Evolutionary conservation across 192 early-diverging fungal species (phyloP), one percentile per base, ranked within the genome.

Genomic region (Coemansia sp.): DNA sequence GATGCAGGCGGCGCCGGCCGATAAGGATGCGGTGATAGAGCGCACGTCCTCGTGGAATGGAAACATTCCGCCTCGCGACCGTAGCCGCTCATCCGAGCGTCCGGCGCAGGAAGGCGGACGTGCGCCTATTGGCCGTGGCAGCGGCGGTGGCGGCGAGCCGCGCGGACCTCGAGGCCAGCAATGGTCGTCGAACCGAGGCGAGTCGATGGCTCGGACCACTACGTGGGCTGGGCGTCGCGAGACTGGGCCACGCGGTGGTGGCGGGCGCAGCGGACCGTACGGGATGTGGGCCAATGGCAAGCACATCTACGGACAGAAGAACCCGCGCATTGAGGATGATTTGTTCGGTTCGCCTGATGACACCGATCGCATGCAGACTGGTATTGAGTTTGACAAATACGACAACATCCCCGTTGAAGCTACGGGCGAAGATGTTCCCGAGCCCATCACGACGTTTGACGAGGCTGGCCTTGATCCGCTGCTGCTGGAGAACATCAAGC

Each of bases 341-440:
- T 84, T 98, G 26, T 96, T 85, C 66, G 87, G 88, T 25, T 61
- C 73, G 49, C 61, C 83, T 37, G 90, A 96, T 40, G 90, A 92
- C 62, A 83, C 85, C 75, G 86, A 89, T 57, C 85, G 87, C 57
- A 88, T 87, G 78, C 84, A 87, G 65, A 92, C 92, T 57, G 96
- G 96, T 59, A 98, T 98, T 75, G 97, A 98, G 87, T 98, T 98
- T 88, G 93, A 94, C 64, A 96, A 95, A 79, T 98, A 98, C 81
- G 94, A 97, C 64, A 93, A 98, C 79, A 98, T 98, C 42, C 96
- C 96, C 12, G 95, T 96, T 51, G 94, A 97, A 66, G 93, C 91
- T 20, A 87, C 87, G 9, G 91, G 91, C 25, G 81, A 84, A 44
- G 76, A 88, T 42, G 82, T 85, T 31, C 90, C 90, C 17, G 82